These are phyloP conservation scores for Meyerozyma sp. DNA, from an alignment of 1,139 yeast genomes.

Conservation along the genomic window DNA sequence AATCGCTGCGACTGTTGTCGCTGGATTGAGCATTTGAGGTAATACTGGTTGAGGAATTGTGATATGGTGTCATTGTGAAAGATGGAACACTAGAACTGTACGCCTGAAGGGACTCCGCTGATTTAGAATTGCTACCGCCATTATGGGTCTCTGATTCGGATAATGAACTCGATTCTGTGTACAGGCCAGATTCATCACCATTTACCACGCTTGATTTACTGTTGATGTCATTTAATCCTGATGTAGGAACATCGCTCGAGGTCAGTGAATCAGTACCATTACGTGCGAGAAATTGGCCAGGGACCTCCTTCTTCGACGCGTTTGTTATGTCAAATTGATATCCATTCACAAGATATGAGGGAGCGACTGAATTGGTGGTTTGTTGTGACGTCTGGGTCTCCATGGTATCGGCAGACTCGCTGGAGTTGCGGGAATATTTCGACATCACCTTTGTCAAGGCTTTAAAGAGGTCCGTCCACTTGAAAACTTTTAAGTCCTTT, in stretches of 20 bases:
- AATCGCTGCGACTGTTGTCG: conserved; percentile 5
- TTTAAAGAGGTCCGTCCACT: conserved; percentile 49
- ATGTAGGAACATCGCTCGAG: no score
- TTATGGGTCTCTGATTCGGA: neutral
- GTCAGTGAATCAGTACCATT: no score
- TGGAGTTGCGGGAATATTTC: conserved; percentile 37
- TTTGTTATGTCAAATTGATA: no score
- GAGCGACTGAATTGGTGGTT: no score
- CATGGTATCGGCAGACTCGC: neutral
- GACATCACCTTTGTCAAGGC: conserved; percentile 61
- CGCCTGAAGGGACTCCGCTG: neutral
- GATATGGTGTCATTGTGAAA: neutral
- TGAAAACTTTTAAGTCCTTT: conserved; percentile 66
- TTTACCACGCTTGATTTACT: neutral
- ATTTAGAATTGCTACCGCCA: neutral
- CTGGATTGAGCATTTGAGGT: conserved; percentile 6
- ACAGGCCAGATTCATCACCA: neutral
- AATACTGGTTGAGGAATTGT: conserved; percentile 3
- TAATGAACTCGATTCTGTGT: neutral
- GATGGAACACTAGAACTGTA: conserved; percentile 1
- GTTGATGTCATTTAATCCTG: neutral
- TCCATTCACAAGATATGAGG: no score
- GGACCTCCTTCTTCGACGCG: no score
- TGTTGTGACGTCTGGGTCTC: no score
- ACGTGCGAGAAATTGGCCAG: no score